Evolutionary conservation across 768 basidiomycete species (phyloP).

Genomic region (Galerina sulciceps): DNA sequence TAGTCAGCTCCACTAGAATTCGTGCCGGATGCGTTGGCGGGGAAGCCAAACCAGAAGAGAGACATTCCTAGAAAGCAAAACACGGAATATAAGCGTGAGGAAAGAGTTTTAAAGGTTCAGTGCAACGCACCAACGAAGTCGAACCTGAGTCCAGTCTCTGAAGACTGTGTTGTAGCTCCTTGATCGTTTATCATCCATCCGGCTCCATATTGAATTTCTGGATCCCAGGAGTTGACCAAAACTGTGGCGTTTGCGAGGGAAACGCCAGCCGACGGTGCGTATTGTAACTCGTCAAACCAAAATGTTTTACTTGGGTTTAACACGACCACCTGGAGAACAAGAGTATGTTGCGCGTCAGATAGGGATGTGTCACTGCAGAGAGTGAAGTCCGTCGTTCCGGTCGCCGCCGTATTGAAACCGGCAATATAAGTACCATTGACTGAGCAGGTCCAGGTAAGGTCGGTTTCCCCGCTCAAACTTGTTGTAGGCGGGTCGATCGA

Average conservation of each 20-base stretch:
- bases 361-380: not conserved
- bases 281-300: conserved; percentile 15
- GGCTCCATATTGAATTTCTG: not conserved
- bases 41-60: not conserved
- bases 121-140: not conserved
- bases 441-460: no score
- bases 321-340: conserved; percentile 9
- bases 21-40: not conserved
- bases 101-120: not conserved
- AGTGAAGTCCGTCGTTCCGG: no score
- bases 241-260: conserved; percentile 8
- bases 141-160: not conserved
- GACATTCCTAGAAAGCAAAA: not conserved
- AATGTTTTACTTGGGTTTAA: conserved; percentile 1
- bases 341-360: conserved; percentile 6
- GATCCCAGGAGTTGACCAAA: conserved; percentile 5
- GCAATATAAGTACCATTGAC: no score
- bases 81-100: no score
- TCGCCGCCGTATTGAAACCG: no score
- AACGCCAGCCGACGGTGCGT: conserved; percentile 3
- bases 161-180: not conserved
- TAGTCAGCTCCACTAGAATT: conserved; percentile 9
- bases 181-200: not conserved
- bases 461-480: no score
- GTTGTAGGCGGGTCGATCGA: no score